phyloP scores from a whole-genome alignment of 2,329 filamentous ascomycete species.

The Davidsoniella neocaledoniae region DNA sequence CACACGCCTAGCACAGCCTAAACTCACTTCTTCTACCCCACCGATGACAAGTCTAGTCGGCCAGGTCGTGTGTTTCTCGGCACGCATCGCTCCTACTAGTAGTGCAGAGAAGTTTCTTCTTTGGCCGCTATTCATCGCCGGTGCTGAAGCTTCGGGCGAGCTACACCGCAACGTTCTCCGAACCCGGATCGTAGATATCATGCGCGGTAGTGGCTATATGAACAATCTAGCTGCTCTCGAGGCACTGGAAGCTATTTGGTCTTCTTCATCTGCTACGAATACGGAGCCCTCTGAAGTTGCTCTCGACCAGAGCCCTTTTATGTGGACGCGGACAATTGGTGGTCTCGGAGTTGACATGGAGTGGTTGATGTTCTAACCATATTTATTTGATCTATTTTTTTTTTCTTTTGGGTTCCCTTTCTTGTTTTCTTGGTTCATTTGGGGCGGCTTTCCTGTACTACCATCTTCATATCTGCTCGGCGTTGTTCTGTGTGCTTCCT shows the following conservation, averaged over 20 bases:
- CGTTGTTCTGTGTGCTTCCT: no score
- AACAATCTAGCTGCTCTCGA: slow-evolving; percentile 81
- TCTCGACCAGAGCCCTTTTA: slow-evolving; percentile 21
- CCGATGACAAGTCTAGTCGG: slow-evolving; percentile 34
- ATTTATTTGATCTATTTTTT: not conserved
- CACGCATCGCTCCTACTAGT: slow-evolving; percentile 54
- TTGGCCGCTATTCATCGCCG: slow-evolving; percentile 76
- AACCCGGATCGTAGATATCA: slow-evolving; percentile 68
- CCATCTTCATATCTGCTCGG: no score
- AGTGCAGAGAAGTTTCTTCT: slow-evolving; percentile 74
- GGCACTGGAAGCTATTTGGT: slow-evolving; percentile 74
- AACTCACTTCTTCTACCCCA: slow-evolving; percentile 55
- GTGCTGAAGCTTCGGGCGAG: slow-evolving; percentile 74
- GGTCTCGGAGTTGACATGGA: slow-evolving; percentile 41
- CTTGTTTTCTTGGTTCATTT: not conserved
- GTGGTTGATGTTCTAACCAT: slow-evolving; percentile 45
- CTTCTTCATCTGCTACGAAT: slow-evolving; percentile 29
- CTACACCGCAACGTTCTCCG: slow-evolving; percentile 65
- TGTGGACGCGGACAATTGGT: slow-evolving; percentile 41
- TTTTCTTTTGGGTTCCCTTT: not conserved
- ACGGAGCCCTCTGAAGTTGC: no score
- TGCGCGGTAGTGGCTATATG: slow-evolving; percentile 77
- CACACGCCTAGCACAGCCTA: slow-evolving; percentile 67
- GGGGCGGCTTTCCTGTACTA: no score
- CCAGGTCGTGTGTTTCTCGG: slow-evolving; percentile 57